Evolutionary conservation across 2,329 filamentous ascomycete species (phyloP).

Genomic region (Botryotinia narcissicola): DNA sequence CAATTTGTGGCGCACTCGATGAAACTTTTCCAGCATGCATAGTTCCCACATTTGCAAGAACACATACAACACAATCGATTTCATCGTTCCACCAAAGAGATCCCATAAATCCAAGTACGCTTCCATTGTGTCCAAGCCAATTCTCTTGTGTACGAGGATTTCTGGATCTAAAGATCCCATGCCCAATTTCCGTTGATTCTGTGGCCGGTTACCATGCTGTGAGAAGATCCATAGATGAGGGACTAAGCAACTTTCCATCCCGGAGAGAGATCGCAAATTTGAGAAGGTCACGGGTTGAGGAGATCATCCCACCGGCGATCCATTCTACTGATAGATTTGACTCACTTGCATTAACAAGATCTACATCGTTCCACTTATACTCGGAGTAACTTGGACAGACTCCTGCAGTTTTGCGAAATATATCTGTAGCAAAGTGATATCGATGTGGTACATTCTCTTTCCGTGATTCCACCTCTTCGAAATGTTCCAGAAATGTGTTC

Average conservation of each 20-base stretch:
- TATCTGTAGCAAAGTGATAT: slow-evolving; percentile 23
- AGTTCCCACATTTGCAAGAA: slow-evolving; percentile 26
- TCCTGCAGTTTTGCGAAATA: slow-evolving; percentile 21
- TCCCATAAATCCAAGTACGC: slow-evolving; percentile 24
- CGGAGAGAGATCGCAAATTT: slow-evolving; percentile 21
- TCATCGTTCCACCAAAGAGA: slow-evolving; percentile 23
- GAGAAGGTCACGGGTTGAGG: slow-evolving; percentile 22
- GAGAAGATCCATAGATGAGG: slow-evolving; percentile 19
- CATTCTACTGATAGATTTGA: slow-evolving; percentile 27
- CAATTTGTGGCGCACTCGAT: slow-evolving; percentile 14
- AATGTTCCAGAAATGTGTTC: slow-evolving; percentile 23
- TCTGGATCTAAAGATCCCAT: slow-evolving; percentile 21
- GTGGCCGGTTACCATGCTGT: slow-evolving; percentile 11
- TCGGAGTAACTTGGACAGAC: slow-evolving; percentile 21
- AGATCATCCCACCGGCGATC: slow-evolving; percentile 23
- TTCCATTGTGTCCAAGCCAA: slow-evolving; percentile 25
- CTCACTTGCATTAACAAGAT: slow-evolving; percentile 21
- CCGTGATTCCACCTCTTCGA: slow-evolving; percentile 5
- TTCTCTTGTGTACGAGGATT: slow-evolving; percentile 9
- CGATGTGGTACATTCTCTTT: slow-evolving; percentile 7
- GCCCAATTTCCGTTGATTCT: slow-evolving; percentile 12
- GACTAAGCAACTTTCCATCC: slow-evolving; percentile 19
- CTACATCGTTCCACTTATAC: neutral
- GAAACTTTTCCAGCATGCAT: slow-evolving; percentile 24
- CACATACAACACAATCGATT: slow-evolving; percentile 20